phyloP scores from a whole-genome alignment of 148 eudicot genomes.

The Drosera capensis region DNA sequence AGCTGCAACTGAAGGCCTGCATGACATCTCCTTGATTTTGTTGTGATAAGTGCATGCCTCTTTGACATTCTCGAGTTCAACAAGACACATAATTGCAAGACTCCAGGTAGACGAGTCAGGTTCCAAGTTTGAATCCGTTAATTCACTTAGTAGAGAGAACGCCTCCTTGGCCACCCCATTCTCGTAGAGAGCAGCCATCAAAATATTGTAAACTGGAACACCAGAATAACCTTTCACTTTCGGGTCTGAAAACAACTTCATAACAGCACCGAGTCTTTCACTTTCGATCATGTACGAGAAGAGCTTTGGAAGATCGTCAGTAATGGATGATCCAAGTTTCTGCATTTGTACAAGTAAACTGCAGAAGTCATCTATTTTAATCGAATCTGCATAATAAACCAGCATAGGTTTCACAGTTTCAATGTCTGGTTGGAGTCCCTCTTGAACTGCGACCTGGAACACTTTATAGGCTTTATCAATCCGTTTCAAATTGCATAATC shows the following conservation, averaged over 20 bases:
- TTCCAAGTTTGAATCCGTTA: slow-evolving; percentile 25
- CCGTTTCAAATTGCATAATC: slow-evolving; percentile 42
- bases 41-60: slow-evolving; percentile 63
- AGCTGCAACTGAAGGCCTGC: slow-evolving; percentile 48
- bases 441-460: slow-evolving; percentile 45
- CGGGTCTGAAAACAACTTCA: slow-evolving; percentile 42
- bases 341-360: slow-evolving; percentile 55
- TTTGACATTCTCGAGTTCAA: slow-evolving; percentile 41
- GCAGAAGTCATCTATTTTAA: slow-evolving; percentile 47
- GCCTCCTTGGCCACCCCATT: slow-evolving; percentile 40
- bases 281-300: slow-evolving; percentile 41
- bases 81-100: slow-evolving; percentile 45
- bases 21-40: slow-evolving; percentile 46
- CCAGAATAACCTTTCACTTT: slow-evolving; percentile 41
- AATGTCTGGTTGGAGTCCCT: slow-evolving; percentile 70
- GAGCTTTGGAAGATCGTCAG: slow-evolving; percentile 43
- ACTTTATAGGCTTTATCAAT: slow-evolving; percentile 56
- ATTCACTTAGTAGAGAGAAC: slow-evolving; percentile 43
- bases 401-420: slow-evolving; percentile 55
- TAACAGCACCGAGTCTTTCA: slow-evolving; percentile 24
- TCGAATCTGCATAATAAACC: slow-evolving; percentile 39
- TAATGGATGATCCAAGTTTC: slow-evolving; percentile 30
- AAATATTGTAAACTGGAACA: slow-evolving; percentile 48
- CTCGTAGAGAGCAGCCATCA: slow-evolving; percentile 48
- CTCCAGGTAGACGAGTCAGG: slow-evolving; percentile 61